These are phyloP conservation scores for Lithocarpus polystachyus DNA, from an alignment of 306 rosid genomes.

Conservation along the genomic window DNA sequence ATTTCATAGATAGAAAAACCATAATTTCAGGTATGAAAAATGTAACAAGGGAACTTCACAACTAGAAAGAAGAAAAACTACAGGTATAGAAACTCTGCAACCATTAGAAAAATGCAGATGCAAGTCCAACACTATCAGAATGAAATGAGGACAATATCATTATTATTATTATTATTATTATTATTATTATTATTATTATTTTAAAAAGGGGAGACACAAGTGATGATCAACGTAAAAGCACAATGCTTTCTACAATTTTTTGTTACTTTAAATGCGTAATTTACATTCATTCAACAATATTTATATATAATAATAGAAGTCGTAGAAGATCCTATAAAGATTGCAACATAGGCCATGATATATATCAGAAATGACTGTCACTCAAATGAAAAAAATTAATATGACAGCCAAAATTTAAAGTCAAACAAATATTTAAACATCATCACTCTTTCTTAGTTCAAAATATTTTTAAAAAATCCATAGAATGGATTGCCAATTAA, in stretches of 20 bases:
- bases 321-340: neutral
- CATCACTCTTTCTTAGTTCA: neutral
- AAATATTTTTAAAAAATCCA: neutral
- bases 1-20: neutral
- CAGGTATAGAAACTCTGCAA: neutral
- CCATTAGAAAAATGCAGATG: neutral
- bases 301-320: neutral
- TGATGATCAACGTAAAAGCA: neutral
- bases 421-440: neutral
- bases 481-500: neutral
- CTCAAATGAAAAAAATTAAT: neutral
- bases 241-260: neutral
- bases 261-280: neutral
- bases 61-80: neutral
- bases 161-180: too few species aligned
- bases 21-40: neutral
- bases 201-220: neutral
- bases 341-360: neutral
- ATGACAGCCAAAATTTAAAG: neutral
- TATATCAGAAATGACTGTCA: neutral
- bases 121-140: neutral
- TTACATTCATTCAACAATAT: neutral
- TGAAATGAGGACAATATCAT: neutral
- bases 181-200: too few species aligned
- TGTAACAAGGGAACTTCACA: neutral